A percentile compares a stretch with the other conserved stretches of the same genome.
phyloP scores from a whole-genome alignment of 106 monocot genomes.

The Acorus calamus region DNA sequence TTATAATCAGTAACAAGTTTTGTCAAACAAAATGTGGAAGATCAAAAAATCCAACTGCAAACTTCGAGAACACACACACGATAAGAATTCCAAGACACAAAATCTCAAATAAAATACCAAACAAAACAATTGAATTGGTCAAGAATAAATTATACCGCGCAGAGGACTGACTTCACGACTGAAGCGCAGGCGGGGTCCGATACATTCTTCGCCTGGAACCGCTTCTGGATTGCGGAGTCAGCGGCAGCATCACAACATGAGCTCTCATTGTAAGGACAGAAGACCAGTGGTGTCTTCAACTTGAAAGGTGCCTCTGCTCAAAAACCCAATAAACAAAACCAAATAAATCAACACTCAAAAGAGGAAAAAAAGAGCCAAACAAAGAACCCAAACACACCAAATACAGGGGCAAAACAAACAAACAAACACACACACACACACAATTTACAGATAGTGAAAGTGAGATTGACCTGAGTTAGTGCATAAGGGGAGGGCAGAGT shows the following conservation, averaged over 20 bases:
- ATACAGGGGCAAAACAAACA: neutral
- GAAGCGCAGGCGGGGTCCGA: slow-evolving; percentile 47
- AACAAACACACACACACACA: neutral
- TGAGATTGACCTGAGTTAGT: slow-evolving; percentile 38
- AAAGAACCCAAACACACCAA: neutral
- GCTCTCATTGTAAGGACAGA: slow-evolving; percentile 67
- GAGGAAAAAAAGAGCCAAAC: neutral
- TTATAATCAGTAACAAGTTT: neutral
- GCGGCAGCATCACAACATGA: slow-evolving; percentile 64
- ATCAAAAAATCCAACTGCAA: too few relatives aligned
- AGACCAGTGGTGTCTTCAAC: slow-evolving; percentile 45
- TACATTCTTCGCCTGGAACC: slow-evolving; percentile 56
- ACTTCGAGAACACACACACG: too few relatives aligned
- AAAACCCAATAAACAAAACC: neutral
- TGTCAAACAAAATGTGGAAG: neutral
- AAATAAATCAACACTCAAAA: neutral
- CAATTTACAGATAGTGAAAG: neutral
- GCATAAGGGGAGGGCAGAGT: slow-evolving; percentile 35
- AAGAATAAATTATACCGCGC: slow-evolving; percentile 27
- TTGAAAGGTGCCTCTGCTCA: slow-evolving; percentile 50
- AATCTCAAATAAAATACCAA: too few relatives aligned
- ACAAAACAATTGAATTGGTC: neutral
- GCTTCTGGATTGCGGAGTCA: slow-evolving; percentile 38
- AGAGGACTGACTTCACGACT: slow-evolving; percentile 42
- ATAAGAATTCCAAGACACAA: neutral